Base-by-base conservation (phyloP, 441 rosid species). In the Erodium trifolium region DNA sequence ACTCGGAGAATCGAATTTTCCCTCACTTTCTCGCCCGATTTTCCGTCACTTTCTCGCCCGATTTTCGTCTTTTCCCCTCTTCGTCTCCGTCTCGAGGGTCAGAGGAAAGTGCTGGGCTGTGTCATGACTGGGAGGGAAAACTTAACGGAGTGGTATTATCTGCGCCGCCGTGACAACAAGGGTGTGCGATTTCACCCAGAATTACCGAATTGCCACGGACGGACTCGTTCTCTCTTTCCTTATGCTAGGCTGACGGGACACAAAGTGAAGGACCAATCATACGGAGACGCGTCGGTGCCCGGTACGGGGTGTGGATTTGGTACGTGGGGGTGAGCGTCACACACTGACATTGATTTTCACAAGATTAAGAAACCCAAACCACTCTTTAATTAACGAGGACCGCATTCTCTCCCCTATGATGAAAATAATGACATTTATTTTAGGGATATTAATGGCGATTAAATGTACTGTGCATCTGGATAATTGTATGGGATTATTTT, bases 191-290 rank as follows among this genome's bases (percentile, higher is more conserved):
- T 71, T 63, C 12, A 41, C 27, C 1, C 0, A 2, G 27, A 82
- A 71, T 82, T 81, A 86, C 91, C 68, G 65, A 60, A 62, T 4
- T 65, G 82, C 73, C 86, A 82, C 47, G 47, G 47, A 6, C 10
- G 47, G 7, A 11, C 10, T 41, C 10, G 47, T 6, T 11, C 10
- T 11, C 10, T 41, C 10, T 11, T 1, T 41, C 10, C 47, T 6
- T 10, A 41, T 41, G 47, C 47, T 6, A 41, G 47, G 47, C 10
- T 41, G 47, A 41, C 47, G 45, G 45, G 45, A 9, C 6, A 39
- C 45, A 39, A 9, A 39, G 45, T 5, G 45, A 5, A 5, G 47
- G 10, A 11, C 47, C 47, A 41, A 41, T 11, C 47, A 41, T 8
- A 5, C 10, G 7, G 47, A 2, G 10, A 41, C 47, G 6, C 47